Base-by-base conservation (phyloP, 164 flowering plant species). In the Vitis rotundifolia region DNA sequence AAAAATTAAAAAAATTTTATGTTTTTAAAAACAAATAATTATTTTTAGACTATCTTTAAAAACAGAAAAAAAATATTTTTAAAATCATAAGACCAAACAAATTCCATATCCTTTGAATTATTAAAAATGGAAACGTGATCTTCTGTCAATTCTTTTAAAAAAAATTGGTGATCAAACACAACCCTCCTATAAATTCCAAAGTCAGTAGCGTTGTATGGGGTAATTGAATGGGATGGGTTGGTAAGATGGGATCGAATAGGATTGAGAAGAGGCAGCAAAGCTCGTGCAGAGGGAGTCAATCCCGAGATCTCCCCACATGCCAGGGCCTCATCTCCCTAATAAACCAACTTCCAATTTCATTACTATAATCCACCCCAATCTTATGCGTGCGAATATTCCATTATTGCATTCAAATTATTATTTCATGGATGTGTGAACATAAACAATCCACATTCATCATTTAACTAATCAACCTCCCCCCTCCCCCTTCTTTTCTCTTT, bases 381-480 rank as follows among this genome's bases (percentile, higher is more conserved):
- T 47, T 64, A 53, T 73, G 80, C 81, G 82, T 78, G 85, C 82
- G 85, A 81, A 79, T 78, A 78, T 81, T 78, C 82, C 80, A 71
- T 63, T 76, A 71, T 73, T 72, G 80, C 57, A 72, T 68, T 57
- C 58, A 28, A 71, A 63, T 64, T 65, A 55, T 71, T 68, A 75
- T 59, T 63, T 67, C 49, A 59, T 63, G 60, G 68, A 74, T 64
- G 52, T 71, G 68, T 64, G 66, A 62, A 73, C 74, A 57, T 54
- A 10, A 64, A 62, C 44, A 76, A 72, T 68, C 80, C 78, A 57
- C 67, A 56, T 81, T 74, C 74, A 74, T 78, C 80, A 81, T 68
- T 78, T 72, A 76, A 67, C 81, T 74, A 78, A 81, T 78, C 82
- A 76, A 76, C 68, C 75, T 26, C 61, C 59, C 71, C 53, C 1